Conservation (phyloP, 2,329 filamentous ascomycete genomes). For the Biscogniauxia mediterranea region DNA sequence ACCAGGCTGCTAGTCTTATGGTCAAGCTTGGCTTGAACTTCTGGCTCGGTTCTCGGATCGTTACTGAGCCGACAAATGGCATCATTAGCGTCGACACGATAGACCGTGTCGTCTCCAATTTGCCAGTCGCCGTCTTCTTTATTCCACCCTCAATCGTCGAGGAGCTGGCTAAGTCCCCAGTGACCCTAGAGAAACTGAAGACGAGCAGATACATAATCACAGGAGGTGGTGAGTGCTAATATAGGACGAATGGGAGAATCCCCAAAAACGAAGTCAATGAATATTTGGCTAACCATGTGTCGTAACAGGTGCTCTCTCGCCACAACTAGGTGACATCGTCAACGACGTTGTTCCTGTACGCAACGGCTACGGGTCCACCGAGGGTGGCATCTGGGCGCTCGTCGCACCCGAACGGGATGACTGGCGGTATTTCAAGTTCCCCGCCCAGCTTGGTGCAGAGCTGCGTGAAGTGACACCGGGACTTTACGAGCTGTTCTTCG, state of each 20-base stretch:
- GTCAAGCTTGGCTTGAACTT: constrained; percentile 24
- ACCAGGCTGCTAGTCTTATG: constrained; percentile 23
- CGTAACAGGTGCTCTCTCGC: constrained; percentile 16
- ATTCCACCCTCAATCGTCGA: constrained; percentile 25
- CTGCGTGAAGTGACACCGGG: constrained; percentile 22
- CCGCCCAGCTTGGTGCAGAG: constrained; percentile 20
- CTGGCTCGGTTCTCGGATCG: constrained; percentile 24
- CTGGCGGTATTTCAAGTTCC: constrained; percentile 25
- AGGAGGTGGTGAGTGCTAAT: constrained; percentile 18
- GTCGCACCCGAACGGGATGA: constrained; percentile 21
- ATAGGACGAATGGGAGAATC: not conserved
- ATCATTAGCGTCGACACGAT: constrained; percentile 24
- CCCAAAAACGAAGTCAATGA: not conserved
- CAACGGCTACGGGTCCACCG: constrained; percentile 24
- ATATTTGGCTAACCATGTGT: constrained; percentile 1
- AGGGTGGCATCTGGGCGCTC: constrained; percentile 26
- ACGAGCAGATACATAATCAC: constrained; percentile 25
- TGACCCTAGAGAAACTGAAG: constrained; percentile 17
- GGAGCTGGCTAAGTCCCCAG: constrained; percentile 21
- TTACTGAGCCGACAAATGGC: constrained; percentile 24
- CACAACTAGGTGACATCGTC: constrained; percentile 21
- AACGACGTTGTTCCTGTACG: constrained; percentile 22
- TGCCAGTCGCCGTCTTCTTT: constrained; percentile 23
- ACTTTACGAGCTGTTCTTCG: constrained; percentile 23
- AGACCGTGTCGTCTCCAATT: constrained; percentile 23